A percentile compares a stretch with the other conserved stretches of the same genome.
Evolutionary conservation across 1,284 basidiomycete genomes (phyloP).

Genomic region (Neonothopanus nambi): DNA sequence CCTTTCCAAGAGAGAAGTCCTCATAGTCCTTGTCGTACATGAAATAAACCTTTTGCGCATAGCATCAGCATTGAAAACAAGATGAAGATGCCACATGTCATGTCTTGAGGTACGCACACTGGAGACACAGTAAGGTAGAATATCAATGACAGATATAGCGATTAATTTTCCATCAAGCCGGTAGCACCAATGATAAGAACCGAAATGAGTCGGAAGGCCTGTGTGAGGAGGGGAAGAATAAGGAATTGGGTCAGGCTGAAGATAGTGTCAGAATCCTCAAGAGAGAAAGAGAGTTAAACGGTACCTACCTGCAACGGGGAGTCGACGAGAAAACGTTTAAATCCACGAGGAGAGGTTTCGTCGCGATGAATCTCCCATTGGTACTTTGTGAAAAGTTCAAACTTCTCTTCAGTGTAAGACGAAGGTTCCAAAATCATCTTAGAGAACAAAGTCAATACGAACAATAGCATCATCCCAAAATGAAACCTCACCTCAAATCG

Average conservation of each 20-base stretch:
- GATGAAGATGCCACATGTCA: neutral
- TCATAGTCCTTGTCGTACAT: slow-evolving; percentile 87
- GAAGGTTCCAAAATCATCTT: slow-evolving; percentile 78
- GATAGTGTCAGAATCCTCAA: neutral
- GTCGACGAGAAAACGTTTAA: slow-evolving; percentile 79
- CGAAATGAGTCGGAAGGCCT: slow-evolving; percentile 73
- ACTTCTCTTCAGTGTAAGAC: slow-evolving; percentile 80
- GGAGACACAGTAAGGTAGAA: slow-evolving; percentile 88
- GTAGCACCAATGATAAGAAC: slow-evolving; percentile 87
- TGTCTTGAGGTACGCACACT: slow-evolving; percentile 44
- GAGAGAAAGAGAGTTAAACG: neutral
- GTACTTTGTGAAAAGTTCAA: slow-evolving; percentile 72
- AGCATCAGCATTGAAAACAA: neutral
- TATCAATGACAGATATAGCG: slow-evolving; percentile 89
- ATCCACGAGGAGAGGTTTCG: slow-evolving; percentile 51
- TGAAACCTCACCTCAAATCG: slow-evolving; percentile 52
- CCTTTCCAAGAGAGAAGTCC: slow-evolving; percentile 82
- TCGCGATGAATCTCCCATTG: slow-evolving; percentile 81
- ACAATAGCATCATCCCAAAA: neutral
- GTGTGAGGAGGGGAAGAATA: slow-evolving; percentile 49
- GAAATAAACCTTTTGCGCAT: slow-evolving; percentile 72
- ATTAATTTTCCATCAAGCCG: slow-evolving; percentile 80
- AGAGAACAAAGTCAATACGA: slow-evolving; percentile 4
- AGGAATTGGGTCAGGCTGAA: slow-evolving; percentile 55
- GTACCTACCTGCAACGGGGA: slow-evolving; percentile 69